Percentiles rank a stretch among this genome's conserved stretches.
Conservation (phyloP, 2,329 filamentous ascomycete species). For the Penicillium italicum region DNA sequence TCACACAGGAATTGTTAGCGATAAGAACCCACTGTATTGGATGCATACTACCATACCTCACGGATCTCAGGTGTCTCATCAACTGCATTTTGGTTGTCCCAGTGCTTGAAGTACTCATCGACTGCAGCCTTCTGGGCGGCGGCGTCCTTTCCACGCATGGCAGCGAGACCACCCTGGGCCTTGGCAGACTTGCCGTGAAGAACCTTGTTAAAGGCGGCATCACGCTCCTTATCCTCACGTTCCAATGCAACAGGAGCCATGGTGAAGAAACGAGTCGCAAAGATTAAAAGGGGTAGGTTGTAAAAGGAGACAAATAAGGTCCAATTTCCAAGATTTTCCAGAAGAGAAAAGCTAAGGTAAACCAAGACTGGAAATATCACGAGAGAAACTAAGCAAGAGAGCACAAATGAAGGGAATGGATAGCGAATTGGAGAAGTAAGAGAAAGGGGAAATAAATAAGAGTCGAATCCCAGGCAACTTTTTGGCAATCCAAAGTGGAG, state of each 20-base stretch:
- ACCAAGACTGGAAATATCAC: slow-evolving; percentile 8
- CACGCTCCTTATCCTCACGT: slow-evolving; percentile 75
- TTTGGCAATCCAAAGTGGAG: slow-evolving; percentile 18
- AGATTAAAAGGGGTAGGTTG: slow-evolving; percentile 20
- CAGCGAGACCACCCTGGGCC: slow-evolving; percentile 68
- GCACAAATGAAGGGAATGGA: slow-evolving; percentile 11
- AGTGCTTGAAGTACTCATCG: slow-evolving; percentile 95
- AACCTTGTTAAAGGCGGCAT: slow-evolving; percentile 87
- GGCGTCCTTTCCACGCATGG: slow-evolving; percentile 81
- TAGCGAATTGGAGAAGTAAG: slow-evolving; percentile 9
- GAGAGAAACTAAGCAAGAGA: slow-evolving; percentile 11
- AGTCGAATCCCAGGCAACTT: slow-evolving; percentile 20
- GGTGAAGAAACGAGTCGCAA: slow-evolving; percentile 20
- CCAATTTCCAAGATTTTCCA: slow-evolving; percentile 1
- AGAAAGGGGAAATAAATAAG: slow-evolving; percentile 20
- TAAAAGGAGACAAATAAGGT: slow-evolving; percentile 16
- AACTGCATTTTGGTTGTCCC: slow-evolving; percentile 76
- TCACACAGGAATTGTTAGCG: slow-evolving; percentile 13
- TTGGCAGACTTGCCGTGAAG: slow-evolving; percentile 74
- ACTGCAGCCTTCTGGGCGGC: slow-evolving; percentile 75
- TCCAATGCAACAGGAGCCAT: slow-evolving; percentile 64
- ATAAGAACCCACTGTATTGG: neutral
- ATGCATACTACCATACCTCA: slow-evolving; percentile 55
- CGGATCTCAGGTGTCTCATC: slow-evolving; percentile 80
- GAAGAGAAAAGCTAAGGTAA: neutral